These are phyloP conservation scores for Leishmania guyanensis DNA, from an alignment of 208 protist genomes.

Conservation along the genomic window DNA sequence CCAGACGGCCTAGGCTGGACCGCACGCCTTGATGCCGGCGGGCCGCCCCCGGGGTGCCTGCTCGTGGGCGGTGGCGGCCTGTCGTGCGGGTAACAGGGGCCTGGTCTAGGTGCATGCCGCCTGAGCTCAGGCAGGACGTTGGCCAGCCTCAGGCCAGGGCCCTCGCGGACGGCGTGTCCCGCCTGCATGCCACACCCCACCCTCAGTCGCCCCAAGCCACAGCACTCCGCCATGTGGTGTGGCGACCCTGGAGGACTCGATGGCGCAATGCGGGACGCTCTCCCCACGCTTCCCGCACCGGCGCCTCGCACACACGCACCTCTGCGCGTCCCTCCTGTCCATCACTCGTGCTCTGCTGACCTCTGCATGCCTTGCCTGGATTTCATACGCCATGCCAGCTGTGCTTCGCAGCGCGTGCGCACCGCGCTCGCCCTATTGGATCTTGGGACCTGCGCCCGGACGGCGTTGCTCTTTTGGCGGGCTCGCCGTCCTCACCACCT, in stretches of 20 bases:
- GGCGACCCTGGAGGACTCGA: neutral
- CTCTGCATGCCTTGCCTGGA: neutral
- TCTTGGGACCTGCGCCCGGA: neutral
- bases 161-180: neutral
- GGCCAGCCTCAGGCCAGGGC: neutral
- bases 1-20: neutral
- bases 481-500: neutral
- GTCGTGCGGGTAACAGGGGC: neutral
- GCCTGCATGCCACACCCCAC: neutral
- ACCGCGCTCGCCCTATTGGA: neutral
- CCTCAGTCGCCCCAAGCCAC: neutral
- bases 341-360: conserved; percentile 9
- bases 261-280: neutral
- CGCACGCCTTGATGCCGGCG: neutral
- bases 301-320: neutral
- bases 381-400: neutral
- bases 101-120: neutral
- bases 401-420: neutral
- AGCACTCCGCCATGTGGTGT: neutral
- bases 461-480: neutral
- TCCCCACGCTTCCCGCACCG: neutral
- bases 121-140: neutral
- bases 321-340: neutral
- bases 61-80: neutral
- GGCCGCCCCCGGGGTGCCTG: neutral